These are phyloP conservation scores for Hypoxylon lienhwacheense DNA, from an alignment of 495 filamentous ascomycete genomes.

Conservation along the genomic window DNA sequence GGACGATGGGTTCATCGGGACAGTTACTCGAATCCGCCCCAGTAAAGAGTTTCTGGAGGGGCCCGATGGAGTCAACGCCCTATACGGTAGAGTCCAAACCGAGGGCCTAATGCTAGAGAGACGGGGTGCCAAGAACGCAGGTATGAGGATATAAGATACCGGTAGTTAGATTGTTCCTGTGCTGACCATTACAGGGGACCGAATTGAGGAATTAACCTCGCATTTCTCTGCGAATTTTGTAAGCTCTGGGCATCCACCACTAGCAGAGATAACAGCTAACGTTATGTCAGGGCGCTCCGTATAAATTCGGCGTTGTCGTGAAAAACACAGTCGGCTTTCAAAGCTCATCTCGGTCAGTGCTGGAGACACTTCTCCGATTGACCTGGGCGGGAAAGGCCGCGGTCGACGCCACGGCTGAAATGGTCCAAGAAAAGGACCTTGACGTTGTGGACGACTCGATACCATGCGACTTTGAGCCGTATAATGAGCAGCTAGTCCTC, in stretches of 20 bases:
- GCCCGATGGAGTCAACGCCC: slow-evolving; percentile 60
- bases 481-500: slow-evolving; percentile 76
- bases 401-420: slow-evolving; percentile 38
- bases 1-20: slow-evolving; percentile 47
- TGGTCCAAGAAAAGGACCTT: slow-evolving; percentile 1
- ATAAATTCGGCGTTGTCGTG: slow-evolving; percentile 76
- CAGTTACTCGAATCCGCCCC: slow-evolving; percentile 64
- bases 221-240: slow-evolving; percentile 78
- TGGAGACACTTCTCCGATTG: slow-evolving; percentile 60
- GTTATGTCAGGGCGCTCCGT: slow-evolving; percentile 68
- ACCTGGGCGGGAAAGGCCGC: slow-evolving; percentile 63
- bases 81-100: slow-evolving; percentile 64
- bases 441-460: slow-evolving; percentile 5
- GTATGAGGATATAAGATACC: slow-evolving; percentile 25
- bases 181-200: slow-evolving; percentile 34
- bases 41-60: slow-evolving; percentile 53
- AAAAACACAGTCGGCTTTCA: slow-evolving; percentile 60
- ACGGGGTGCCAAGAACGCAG: slow-evolving; percentile 44
- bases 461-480: slow-evolving; percentile 41
- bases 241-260: slow-evolving; percentile 33
- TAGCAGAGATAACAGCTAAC: slow-evolving; percentile 16
- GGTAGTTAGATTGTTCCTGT: neutral
- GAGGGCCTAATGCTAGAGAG: slow-evolving; percentile 62
- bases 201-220: slow-evolving; percentile 55
- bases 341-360: slow-evolving; percentile 60